phyloP scores from a whole-genome alignment of 768 basidiomycete genomes.

The Clathrus columnatus region DNA sequence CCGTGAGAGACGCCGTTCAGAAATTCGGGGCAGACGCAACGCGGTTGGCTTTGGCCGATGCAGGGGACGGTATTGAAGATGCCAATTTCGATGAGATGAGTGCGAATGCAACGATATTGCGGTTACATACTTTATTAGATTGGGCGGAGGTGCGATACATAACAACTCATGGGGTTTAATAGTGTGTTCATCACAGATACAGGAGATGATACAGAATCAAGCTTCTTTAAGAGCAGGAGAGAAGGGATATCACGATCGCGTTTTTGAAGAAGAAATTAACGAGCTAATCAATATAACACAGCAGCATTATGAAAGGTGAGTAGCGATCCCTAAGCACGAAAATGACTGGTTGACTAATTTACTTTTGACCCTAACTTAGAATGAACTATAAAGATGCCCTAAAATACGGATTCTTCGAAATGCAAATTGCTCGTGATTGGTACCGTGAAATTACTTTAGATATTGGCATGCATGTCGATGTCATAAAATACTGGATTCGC shows the following conservation, averaged over 20 bases:
- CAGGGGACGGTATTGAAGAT: constrained; percentile 95
- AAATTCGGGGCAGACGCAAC: constrained; percentile 98
- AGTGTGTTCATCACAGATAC: constrained; percentile 7
- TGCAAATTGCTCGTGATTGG: constrained; percentile 88
- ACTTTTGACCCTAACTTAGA: constrained; percentile 33
- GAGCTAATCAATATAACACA: constrained; percentile 77
- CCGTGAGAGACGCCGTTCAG: constrained; percentile 74
- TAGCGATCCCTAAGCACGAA: too few species aligned
- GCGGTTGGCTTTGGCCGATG: constrained; percentile 86
- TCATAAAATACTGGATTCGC: constrained; percentile 81
- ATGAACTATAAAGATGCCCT: constrained; percentile 94
- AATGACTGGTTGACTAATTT: neutral
- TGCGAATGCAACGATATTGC: constrained; percentile 92
- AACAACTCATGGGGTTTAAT: too few species aligned
- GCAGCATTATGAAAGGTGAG: constrained; percentile 73
- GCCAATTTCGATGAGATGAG: constrained; percentile 99
- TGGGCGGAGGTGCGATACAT: constrained; percentile 78
- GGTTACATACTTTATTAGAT: constrained; percentile 78
- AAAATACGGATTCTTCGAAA: constrained; percentile 92
- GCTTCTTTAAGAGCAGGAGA: constrained; percentile 66
- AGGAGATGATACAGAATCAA: constrained; percentile 78
- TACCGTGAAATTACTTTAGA: constrained; percentile 89
- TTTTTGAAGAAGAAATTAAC: constrained; percentile 89
- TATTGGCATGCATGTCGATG: constrained; percentile 84
- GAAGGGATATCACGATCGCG: constrained; percentile 72